Base-by-base conservation (phyloP, 2,329 filamentous ascomycete genomes). In the Aspergillus calidoustus region DNA sequence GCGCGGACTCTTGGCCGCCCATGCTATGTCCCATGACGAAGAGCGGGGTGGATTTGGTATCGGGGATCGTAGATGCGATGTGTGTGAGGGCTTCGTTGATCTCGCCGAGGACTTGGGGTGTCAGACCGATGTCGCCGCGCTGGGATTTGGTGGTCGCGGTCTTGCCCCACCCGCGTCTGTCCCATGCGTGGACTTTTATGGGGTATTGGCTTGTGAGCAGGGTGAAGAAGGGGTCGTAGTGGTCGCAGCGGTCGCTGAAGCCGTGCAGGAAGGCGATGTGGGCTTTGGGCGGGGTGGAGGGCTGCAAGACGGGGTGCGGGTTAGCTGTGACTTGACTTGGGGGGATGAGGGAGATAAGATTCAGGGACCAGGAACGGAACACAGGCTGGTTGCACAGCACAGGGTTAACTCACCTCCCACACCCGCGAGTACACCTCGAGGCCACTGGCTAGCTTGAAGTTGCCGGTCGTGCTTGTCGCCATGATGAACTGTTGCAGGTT, bases 1-100 rank as follows among this genome's bases (percentile, higher is more conserved):
- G 52, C n/a, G 56, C 56, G 3, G 56, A 58, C 25, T 58, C 56
- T 17, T 58, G 56, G 2, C 56, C 56, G 25, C 56, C 56, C 56
- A 58, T 58, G 34, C 56, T 58, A 34, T 58, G 56, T 1, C 48
- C 56, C 56, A 58, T 58, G 56, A 58, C 25, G 31, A 58, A 58
- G 4, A 58, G 56, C 17, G 56, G 56, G 3, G 56, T 58, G 17
- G 17, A 17, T 15, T 52, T 25, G 7, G 46, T 58, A 19, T 58
- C 48, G 2, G 56, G 56, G 25, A 58, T 58, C 9, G 15, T 41
- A 25, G 56, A 52, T 22, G 56, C 56, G 8, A 58, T 46, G 23
- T 52, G 56, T 2, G 3, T 6, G 9, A 58, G 56, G 7, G 17
- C 48, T 22, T 58, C 56, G 38, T 58, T 47, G n/a, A 58, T 58